Conservation (phyloP, 768 basidiomycete species). For the Leccinum boreale region DNA sequence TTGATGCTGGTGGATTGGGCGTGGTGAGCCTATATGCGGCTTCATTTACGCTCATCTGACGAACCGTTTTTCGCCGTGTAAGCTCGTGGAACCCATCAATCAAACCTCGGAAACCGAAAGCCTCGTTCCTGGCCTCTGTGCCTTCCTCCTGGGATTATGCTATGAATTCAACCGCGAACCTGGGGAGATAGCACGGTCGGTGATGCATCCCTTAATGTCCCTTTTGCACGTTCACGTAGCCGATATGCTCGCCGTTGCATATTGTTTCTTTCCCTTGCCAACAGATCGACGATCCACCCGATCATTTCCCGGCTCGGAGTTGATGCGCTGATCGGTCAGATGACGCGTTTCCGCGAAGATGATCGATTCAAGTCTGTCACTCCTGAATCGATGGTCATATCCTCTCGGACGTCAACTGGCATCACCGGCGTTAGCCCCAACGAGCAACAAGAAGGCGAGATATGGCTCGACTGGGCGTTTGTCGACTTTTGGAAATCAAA, state of each 20-base stretch:
- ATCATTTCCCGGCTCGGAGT: constrained; percentile 89
- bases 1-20: constrained; percentile 86
- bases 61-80: neutral
- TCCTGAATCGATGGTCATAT: constrained; percentile 75
- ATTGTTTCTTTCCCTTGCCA: neutral
- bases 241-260: neutral
- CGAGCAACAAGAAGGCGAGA: constrained; percentile 71
- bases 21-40: constrained; percentile 56
- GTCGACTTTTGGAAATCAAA: constrained; percentile 99
- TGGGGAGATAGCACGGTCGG: constrained; percentile 90
- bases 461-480: constrained; percentile 99
- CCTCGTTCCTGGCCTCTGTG: constrained; percentile 84
- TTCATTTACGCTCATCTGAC: neutral
- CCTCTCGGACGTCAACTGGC: constrained; percentile 36
- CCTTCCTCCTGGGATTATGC: constrained; percentile 88
- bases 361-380: constrained; percentile 88
- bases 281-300: constrained; percentile 81
- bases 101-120: constrained; percentile 84
- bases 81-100: constrained; percentile 95
- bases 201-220: neutral
- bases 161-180: constrained; percentile 97
- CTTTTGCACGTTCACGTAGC: neutral
- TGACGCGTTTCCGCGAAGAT: constrained; percentile 87
- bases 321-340: constrained; percentile 83
- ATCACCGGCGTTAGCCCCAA: neutral